Conservation (phyloP, 768 basidiomycete genomes). For the Mycena belliarum region DNA sequence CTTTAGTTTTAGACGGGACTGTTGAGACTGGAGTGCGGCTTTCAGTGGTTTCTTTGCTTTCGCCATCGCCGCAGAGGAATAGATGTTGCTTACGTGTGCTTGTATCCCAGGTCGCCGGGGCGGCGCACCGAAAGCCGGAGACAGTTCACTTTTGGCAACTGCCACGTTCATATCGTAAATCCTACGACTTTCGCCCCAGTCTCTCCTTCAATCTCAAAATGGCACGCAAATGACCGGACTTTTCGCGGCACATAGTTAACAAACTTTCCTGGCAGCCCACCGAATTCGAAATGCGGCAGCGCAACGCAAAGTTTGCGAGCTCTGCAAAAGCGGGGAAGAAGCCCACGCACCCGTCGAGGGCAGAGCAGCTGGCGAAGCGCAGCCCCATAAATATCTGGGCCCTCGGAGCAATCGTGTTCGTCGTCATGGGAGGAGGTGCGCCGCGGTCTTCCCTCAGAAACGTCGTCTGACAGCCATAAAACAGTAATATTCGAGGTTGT, state of each 20-base stretch:
- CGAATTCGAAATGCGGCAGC: constrained; percentile 79
- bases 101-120: background rate
- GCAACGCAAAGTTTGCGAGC: constrained; percentile 79
- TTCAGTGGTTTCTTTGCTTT: constrained; percentile 62
- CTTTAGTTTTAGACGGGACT: constrained; percentile 63
- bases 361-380: constrained; percentile 68
- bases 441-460: background rate
- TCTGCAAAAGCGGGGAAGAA: constrained; percentile 77
- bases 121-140: background rate
- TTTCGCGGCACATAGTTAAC: background rate
- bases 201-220: constrained; percentile 16
- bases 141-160: constrained; percentile 13
- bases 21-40: constrained; percentile 67
- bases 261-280: constrained; percentile 54
- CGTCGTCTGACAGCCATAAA: background rate
- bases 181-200: background rate
- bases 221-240: constrained; percentile 3
- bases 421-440: constrained; percentile 80
- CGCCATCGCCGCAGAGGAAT: constrained; percentile 33
- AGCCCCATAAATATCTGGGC: constrained; percentile 80
- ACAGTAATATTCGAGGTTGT: constrained; percentile 76
- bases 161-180: constrained; percentile 28
- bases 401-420: constrained; percentile 71
- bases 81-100: background rate
- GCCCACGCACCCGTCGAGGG: constrained; percentile 67